These are phyloP conservation scores for Psilocybe sp. DNA, from an alignment of 768 basidiomycete species.

Conservation along the genomic window DNA sequence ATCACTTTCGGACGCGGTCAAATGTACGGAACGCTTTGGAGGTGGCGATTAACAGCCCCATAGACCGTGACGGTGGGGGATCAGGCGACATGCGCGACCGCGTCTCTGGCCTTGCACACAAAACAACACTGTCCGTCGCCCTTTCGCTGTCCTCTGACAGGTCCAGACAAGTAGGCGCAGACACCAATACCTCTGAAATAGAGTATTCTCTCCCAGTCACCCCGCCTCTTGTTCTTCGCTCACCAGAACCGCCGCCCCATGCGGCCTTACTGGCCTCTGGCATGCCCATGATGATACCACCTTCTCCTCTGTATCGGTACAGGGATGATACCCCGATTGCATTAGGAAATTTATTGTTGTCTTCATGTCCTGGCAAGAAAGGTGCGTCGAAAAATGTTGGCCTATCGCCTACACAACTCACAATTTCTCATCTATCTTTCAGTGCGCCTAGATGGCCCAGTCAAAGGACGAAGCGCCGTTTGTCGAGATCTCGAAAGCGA, in stretches of 20 bases:
- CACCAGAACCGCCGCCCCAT: too few species aligned
- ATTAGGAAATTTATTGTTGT: constrained; percentile 85
- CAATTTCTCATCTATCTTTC: neutral
- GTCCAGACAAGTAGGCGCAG: too few species aligned
- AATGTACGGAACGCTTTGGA: constrained; percentile 38
- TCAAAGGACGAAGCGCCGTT: constrained; percentile 77
- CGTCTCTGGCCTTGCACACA: constrained; percentile 1
- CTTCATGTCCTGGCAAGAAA: constrained; percentile 96
- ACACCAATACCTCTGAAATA: too few species aligned
- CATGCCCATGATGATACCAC: neutral
- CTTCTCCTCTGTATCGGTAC: neutral
- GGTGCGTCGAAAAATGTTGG: constrained; percentile 33
- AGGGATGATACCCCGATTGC: constrained; percentile 11
- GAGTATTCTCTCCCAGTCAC: too few species aligned
- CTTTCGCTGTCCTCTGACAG: constrained; percentile 11
- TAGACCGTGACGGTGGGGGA: constrained; percentile 1
- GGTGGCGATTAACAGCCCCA: constrained; percentile 22
- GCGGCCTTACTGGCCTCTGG: too few species aligned
- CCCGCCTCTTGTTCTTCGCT: too few species aligned
- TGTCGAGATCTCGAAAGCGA: constrained; percentile 81
- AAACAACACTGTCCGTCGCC: constrained; percentile 15
- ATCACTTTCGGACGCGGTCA: constrained; percentile 16
- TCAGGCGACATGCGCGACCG: neutral
- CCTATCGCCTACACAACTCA: too few species aligned
- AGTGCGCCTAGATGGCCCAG: constrained; percentile 75